Evolutionary conservation across 1,284 basidiomycete genomes (phyloP), one percentile per base, ranked within the genome.

Genomic region (Sporisorium scitamineum): DNA sequence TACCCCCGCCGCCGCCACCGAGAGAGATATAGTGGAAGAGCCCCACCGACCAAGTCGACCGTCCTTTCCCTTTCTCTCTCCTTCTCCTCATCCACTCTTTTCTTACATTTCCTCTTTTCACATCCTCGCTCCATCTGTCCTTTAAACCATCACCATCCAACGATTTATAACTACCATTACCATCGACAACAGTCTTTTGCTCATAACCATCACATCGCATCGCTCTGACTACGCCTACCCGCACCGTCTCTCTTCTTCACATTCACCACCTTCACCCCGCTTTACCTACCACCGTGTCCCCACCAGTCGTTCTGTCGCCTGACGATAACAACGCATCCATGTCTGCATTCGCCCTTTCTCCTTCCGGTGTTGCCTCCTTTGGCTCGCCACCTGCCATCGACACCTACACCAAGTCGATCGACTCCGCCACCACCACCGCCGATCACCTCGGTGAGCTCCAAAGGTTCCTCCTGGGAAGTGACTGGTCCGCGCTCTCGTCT

Each of bases 401-500:
- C 50, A 27, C 26, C 52, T 54, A 57, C 51, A 56, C 61, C 53
- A 70, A 64, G 56, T 58, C 55, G 18, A 44, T 47, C 45, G 54
- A 58, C 47, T 53, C 54, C 37, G 54, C 50, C 57, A 10, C 62
- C n/a, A 51, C 60, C 22, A 14, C 62, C 16, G 32, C 52, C 22
- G 54, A 65, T 32, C 71, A 58, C 44, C 61, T 74, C 52, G 71
- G 47, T 54, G 64, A 72, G 34, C 64, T 73, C 4, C 65, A 73
- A 24, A 75, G 63, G n/a, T 75, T 75, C 45, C 45, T 75, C 6
- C 56, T 67, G 1, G 72, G 56, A 27, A 70, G 67, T 31, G 72
- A 75, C 63, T 75, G 72, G 72, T 70, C 67, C 5, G 54, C 72
- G 20, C 67, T 75, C 22, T 66, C 72, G 18, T 70, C 66, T 1